These are phyloP conservation scores for Amorphotheca resinae DNA, from an alignment of 495 filamentous ascomycete species.

Conservation along the genomic window DNA sequence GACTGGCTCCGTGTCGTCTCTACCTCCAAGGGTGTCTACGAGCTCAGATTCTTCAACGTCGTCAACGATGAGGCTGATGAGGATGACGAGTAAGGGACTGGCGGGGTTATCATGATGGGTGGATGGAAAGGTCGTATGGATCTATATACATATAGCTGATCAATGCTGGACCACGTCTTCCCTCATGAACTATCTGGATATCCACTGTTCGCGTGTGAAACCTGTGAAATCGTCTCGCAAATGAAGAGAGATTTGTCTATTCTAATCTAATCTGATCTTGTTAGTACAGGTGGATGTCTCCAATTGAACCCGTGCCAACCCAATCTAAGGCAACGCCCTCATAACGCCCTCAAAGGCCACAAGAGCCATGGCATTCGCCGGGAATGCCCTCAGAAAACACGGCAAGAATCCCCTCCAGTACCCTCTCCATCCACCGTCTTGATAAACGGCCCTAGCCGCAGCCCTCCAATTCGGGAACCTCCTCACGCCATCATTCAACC, in stretches of 20 bases:
- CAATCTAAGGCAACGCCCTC: constrained; percentile 52
- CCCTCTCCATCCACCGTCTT: constrained; percentile 59
- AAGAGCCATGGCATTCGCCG: constrained; percentile 89
- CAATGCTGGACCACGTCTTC: constrained; percentile 8
- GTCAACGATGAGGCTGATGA: constrained; percentile 94
- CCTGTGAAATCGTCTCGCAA: background rate
- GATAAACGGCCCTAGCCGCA: constrained; percentile 64
- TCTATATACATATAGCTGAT: constrained; percentile 6
- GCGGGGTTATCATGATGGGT: constrained; percentile 1
- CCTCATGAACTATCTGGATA: background rate
- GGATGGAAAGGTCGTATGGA: constrained; percentile 1
- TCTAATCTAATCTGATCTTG: no score
- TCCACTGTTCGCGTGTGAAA: background rate
- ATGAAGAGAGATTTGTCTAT: no score
- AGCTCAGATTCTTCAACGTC: constrained; percentile 99
- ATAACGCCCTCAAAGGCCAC: constrained; percentile 89
- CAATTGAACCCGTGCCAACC: background rate
- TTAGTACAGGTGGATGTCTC: no score
- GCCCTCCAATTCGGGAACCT: constrained; percentile 67
- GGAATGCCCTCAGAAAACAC: constrained; percentile 88
- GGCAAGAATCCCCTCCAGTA: constrained; percentile 93
- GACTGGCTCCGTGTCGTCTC: constrained; percentile 99
- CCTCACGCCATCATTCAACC: constrained; percentile 52
- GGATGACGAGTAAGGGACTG: constrained; percentile 70
- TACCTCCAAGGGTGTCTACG: constrained; percentile 92